Evolutionary conservation across 2,329 filamentous ascomycete species (phyloP).

Genomic region (Coniochaeta sp.): DNA sequence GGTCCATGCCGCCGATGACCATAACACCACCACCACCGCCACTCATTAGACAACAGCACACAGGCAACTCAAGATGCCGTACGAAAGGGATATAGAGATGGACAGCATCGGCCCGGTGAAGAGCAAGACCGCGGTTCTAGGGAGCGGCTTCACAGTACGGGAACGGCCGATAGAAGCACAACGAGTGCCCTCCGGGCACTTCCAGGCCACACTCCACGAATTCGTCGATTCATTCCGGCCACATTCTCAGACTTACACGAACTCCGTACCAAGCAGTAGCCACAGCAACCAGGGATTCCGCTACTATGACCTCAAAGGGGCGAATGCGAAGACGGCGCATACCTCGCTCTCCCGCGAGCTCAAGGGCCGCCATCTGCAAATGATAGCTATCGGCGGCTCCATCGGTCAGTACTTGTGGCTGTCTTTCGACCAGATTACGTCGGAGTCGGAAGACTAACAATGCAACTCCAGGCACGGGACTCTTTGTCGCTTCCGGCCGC

Average conservation of each 20-base stretch:
- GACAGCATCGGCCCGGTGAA: constrained; percentile 10
- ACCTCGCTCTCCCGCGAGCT: constrained; percentile 17
- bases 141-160: constrained; percentile 10
- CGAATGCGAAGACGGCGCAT: constrained; percentile 14
- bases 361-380: constrained; percentile 76
- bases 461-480: constrained; percentile 48
- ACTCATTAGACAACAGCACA: not conserved
- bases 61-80: constrained; percentile 5
- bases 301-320: constrained; percentile 16
- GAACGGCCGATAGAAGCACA: not conserved
- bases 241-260: constrained; percentile 7
- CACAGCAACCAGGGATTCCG: constrained; percentile 8
- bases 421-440: not conserved
- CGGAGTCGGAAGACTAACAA: too few relatives aligned
- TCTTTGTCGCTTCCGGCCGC: constrained; percentile 78
- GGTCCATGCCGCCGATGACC: not conserved
- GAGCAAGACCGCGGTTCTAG: constrained; percentile 10
- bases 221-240: constrained; percentile 19
- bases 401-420: constrained; percentile 50
- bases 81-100: constrained; percentile 16
- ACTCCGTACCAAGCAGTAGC: not conserved
- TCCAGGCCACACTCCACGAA: constrained; percentile 6
- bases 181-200: not conserved
- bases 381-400: constrained; percentile 69
- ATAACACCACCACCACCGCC: too few relatives aligned